Conservation (phyloP, 2,329 filamentous ascomycete genomes). For the Ascochyta fabae region DNA sequence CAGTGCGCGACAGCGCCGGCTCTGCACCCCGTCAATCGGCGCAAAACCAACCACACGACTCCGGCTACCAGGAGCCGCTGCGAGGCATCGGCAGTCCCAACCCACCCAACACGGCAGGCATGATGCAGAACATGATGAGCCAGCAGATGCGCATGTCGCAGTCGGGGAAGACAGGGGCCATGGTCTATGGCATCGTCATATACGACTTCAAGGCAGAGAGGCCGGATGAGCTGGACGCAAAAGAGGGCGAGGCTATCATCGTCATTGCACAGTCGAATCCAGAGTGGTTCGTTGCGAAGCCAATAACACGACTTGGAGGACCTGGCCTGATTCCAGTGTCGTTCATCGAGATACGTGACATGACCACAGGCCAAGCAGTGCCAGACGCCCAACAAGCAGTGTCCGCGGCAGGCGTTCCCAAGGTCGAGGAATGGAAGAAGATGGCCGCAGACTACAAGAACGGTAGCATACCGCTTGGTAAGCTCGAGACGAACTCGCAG, state of each 20-base stretch:
- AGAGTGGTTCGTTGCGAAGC: conserved; percentile 99
- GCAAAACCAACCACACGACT: conserved; percentile 77
- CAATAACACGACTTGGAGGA: conserved; percentile 95
- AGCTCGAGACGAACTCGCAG: conserved; percentile 69
- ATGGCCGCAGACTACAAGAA: conserved; percentile 99
- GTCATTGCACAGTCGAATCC: conserved; percentile 98
- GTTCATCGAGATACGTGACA: conserved; percentile 95
- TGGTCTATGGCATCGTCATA: conserved; percentile 96
- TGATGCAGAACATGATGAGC: conserved; percentile 29
- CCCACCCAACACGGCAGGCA: conserved; percentile 31
- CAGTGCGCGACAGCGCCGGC: conserved; percentile 80
- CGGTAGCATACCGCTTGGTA: conserved; percentile 94
- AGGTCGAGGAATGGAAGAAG: conserved; percentile 99
- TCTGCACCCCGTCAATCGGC: conserved; percentile 50
- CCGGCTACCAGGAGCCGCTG: conserved; percentile 75
- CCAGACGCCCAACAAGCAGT: conserved; percentile 85
- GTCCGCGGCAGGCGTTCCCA: conserved; percentile 84
- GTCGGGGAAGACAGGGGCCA: conserved; percentile 70
- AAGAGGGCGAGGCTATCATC: conserved; percentile 94
- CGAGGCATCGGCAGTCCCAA: conserved; percentile 40
- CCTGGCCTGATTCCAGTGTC: conserved; percentile 95
- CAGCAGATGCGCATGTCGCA: conserved; percentile 48
- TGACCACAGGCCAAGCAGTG: conserved; percentile 84
- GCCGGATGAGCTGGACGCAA: conserved; percentile 94
- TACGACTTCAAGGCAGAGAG: conserved; percentile 96